Conservation (phyloP, 257 asterid species). For the Lycium ferocissimum region DNA sequence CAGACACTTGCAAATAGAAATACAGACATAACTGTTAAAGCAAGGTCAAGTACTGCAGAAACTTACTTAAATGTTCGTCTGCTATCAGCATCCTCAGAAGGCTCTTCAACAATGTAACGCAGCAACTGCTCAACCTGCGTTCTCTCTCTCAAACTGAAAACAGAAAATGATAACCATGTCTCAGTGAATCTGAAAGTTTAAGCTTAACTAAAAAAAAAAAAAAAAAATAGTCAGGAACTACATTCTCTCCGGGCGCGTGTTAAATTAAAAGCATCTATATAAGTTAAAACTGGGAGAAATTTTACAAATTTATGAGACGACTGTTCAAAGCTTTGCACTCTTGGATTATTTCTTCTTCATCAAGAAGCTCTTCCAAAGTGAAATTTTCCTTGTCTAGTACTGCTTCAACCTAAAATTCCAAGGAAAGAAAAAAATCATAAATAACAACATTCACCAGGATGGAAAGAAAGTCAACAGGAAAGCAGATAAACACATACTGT, state of each 20-base stretch:
- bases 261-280: background rate
- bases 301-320: conserved; percentile 95
- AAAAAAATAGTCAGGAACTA: background rate
- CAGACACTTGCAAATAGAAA: conserved; percentile 2
- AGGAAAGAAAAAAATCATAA: conserved; percentile 22
- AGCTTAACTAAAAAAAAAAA: conserved; percentile 17
- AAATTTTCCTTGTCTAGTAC: conserved; percentile 89
- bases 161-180: conserved; percentile 24
- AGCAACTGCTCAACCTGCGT: conserved; percentile 89
- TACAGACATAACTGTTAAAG: background rate
- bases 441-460: background rate
- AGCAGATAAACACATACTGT: background rate
- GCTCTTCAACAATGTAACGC: conserved; percentile 80
- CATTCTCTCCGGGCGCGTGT: background rate
- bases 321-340: conserved; percentile 98
- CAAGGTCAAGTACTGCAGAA: conserved; percentile 21
- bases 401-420: conserved; percentile 75
- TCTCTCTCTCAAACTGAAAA: conserved; percentile 90
- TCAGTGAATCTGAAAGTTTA: background rate
- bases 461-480: conserved; percentile 8
- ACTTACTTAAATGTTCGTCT: conserved; percentile 87
- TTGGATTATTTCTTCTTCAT: conserved; percentile 98
- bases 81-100: conserved; percentile 89
- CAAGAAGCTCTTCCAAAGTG: conserved; percentile 96
- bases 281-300: background rate